These are phyloP conservation scores for Phylloporus scabripes DNA, from an alignment of 768 basidiomycete genomes.

Conservation along the genomic window DNA sequence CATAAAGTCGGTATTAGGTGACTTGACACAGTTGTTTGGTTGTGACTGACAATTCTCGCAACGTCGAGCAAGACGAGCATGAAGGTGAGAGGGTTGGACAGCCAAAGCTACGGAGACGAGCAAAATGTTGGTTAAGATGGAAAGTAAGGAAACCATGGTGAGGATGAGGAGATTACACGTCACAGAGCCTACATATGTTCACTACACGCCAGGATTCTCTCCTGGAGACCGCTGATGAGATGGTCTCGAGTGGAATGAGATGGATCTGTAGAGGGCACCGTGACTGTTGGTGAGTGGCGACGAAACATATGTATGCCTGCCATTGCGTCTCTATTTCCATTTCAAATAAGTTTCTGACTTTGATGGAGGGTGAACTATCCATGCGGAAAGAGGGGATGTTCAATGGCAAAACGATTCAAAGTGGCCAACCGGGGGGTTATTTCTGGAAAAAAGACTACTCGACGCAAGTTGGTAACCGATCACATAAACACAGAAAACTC, in stretches of 20 bases:
- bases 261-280: too few species aligned
- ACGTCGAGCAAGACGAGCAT: background rate
- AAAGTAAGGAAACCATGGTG: constrained; percentile 17
- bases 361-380: background rate
- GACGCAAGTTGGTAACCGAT: background rate
- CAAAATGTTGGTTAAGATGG: constrained; percentile 13
- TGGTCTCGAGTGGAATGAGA: background rate
- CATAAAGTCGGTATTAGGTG: background rate
- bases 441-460: too few species aligned
- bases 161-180: background rate
- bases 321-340: background rate
- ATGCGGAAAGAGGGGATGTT: background rate
- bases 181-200: constrained; percentile 11
- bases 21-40: constrained; percentile 2
- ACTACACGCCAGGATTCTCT: background rate
- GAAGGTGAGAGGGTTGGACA: constrained; percentile 11
- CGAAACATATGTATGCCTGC: background rate
- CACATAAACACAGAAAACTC: background rate
- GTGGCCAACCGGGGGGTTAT: too few species aligned
- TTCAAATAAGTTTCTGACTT: background rate
- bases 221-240: background rate
- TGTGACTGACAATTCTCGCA: constrained; percentile 10
- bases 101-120: constrained; percentile 17
- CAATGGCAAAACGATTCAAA: too few species aligned
- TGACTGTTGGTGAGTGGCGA: background rate